phyloP scores from a whole-genome alignment of 2,329 filamentous ascomycete genomes.

The Aschersonia sp. region DNA sequence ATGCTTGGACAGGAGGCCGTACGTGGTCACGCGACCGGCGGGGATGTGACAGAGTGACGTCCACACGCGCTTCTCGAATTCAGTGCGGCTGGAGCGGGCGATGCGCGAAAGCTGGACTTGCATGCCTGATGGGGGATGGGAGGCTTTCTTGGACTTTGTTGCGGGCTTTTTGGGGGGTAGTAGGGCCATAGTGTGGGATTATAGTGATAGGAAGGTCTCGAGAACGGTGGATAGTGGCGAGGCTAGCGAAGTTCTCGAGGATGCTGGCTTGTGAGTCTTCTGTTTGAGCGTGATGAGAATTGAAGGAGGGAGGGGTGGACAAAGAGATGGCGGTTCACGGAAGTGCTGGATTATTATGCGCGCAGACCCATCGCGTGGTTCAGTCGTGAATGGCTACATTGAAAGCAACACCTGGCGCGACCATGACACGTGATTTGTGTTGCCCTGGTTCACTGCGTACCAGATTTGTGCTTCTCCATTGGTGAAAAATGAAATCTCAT shows the following conservation, averaged over 20 bases:
- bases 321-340: too few relatives aligned
- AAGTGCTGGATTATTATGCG: neutral
- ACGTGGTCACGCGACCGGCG: slow-evolving; percentile 60
- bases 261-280: too few relatives aligned
- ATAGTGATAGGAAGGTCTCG: neutral
- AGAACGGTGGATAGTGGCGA: neutral
- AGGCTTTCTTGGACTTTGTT: neutral
- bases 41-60: slow-evolving; percentile 65
- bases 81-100: slow-evolving; percentile 26
- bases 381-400: neutral
- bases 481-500: too few relatives aligned
- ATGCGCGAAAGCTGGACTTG: slow-evolving; percentile 28
- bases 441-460: neutral
- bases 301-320: too few relatives aligned
- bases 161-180: slow-evolving; percentile 1
- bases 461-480: too few relatives aligned
- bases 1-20: slow-evolving; percentile 55
- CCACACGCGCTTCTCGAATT: slow-evolving; percentile 54
- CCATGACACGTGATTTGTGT: neutral
- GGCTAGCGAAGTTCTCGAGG: too few relatives aligned
- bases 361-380: neutral
- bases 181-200: neutral
- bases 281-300: too few relatives aligned
- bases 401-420: neutral
- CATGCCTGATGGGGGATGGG: slow-evolving; percentile 12